phyloP scores from a whole-genome alignment of 2,329 filamentous ascomycete species.

The Alternaria rosae region DNA sequence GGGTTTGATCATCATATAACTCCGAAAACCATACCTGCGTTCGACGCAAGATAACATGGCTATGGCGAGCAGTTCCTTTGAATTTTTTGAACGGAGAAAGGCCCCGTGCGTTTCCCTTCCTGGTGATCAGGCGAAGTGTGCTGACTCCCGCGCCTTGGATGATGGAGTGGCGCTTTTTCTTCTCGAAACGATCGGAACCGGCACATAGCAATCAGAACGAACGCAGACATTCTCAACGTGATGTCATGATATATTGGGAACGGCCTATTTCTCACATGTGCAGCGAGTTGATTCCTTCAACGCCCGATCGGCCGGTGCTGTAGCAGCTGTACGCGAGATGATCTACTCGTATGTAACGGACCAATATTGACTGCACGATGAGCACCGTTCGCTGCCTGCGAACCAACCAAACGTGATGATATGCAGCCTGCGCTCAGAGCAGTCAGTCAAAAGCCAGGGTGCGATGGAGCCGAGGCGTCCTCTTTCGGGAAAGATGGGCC shows the following conservation, averaged over 20 bases:
- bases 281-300: background rate
- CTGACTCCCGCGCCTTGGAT: slow-evolving; percentile 12
- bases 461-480: slow-evolving; percentile 16
- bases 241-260: background rate
- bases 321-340: slow-evolving; percentile 1
- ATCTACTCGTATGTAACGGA: slow-evolving; percentile 9
- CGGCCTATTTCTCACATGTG: background rate
- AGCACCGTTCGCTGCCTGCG: slow-evolving; percentile 18
- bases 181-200: slow-evolving; percentile 9
- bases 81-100: slow-evolving; percentile 8
- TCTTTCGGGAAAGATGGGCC: slow-evolving; percentile 22
- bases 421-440: slow-evolving; percentile 18
- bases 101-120: slow-evolving; percentile 23
- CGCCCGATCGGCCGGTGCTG: slow-evolving; percentile 9
- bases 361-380: slow-evolving; percentile 16
- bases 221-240: background rate
- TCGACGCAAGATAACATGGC: slow-evolving; percentile 1
- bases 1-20: background rate
- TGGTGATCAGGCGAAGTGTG: slow-evolving; percentile 26
- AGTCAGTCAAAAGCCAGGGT: slow-evolving; percentile 14
- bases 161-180: background rate
- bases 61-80: slow-evolving; percentile 12
- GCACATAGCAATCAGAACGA: background rate
- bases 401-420: slow-evolving; percentile 29
- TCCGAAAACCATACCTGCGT: background rate